These are phyloP conservation scores for Biscogniauxia mediterranea DNA, from an alignment of 2,329 filamentous ascomycete species.

Conservation along the genomic window DNA sequence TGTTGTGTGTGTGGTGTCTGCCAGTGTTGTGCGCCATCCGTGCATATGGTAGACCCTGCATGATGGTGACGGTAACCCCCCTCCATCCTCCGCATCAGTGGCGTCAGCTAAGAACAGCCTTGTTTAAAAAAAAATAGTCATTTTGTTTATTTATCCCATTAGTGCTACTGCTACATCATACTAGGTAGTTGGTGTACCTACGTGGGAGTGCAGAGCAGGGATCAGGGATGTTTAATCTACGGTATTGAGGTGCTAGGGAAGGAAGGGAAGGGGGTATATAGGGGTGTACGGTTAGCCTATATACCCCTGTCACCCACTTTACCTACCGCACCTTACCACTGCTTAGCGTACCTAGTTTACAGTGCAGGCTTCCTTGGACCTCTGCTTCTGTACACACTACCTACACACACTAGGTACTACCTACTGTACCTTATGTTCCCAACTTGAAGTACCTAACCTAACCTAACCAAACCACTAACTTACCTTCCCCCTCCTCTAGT, in stretches of 20 bases:
- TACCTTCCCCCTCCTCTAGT: too few species aligned
- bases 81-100: slow-evolving; percentile 36
- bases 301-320: not conserved
- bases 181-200: not conserved
- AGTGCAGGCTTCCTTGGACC: not conserved
- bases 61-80: slow-evolving; percentile 28
- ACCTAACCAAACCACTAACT: not conserved
- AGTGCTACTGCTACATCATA: not conserved
- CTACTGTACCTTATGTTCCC: not conserved
- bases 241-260: not conserved
- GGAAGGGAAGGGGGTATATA: too few species aligned
- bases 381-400: too few species aligned
- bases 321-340: slow-evolving; percentile 1
- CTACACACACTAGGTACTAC: too few species aligned
- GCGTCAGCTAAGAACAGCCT: slow-evolving; percentile 31
- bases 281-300: not conserved
- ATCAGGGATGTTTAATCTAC: not conserved
- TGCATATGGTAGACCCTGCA: slow-evolving; percentile 32
- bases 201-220: not conserved
- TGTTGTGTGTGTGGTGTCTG: slow-evolving; percentile 3
- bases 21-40: not conserved
- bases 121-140: slow-evolving; percentile 6
- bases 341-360: slow-evolving; percentile 10
- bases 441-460: not conserved
- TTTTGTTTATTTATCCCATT: not conserved